These are phyloP conservation scores for Hyaloscypha finlandica DNA, from an alignment of 495 filamentous ascomycete genomes.

Conservation along the genomic window DNA sequence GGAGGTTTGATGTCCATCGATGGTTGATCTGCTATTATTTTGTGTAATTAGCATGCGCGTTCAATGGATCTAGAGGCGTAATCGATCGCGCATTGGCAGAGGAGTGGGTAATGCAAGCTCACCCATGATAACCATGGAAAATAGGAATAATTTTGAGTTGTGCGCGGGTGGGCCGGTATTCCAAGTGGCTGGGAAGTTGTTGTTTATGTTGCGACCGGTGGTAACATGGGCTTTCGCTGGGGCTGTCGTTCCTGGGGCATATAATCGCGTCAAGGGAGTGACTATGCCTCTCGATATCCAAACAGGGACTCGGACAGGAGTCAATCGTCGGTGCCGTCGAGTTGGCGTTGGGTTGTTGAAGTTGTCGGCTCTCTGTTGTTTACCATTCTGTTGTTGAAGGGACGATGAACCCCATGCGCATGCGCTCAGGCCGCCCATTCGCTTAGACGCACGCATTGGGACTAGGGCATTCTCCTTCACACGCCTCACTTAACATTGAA, in stretches of 20 bases:
- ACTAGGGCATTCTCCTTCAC: background rate
- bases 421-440: background rate
- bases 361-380: background rate
- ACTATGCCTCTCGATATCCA: background rate
- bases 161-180: constrained; percentile 5
- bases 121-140: constrained; percentile 25
- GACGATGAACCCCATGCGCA: background rate
- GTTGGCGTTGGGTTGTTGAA: background rate
- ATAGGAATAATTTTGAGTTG: constrained; percentile 5
- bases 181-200: constrained; percentile 24
- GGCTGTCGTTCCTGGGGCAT: background rate
- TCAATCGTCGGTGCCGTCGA: constrained; percentile 1
- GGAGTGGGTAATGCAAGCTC: constrained; percentile 9
- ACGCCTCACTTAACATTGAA: background rate
- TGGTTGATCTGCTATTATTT: constrained; percentile 25
- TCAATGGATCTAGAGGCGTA: background rate
- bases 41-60: background rate
- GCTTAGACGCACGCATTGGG: background rate
- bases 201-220: constrained; percentile 27
- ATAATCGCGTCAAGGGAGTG: constrained; percentile 1
- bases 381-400: background rate
- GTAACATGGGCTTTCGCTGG: background rate
- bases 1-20: constrained; percentile 21
- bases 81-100: background rate
- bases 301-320: background rate